phyloP scores from a whole-genome alignment of 2,329 filamentous ascomycete genomes.

The Knufia petricola region DNA sequence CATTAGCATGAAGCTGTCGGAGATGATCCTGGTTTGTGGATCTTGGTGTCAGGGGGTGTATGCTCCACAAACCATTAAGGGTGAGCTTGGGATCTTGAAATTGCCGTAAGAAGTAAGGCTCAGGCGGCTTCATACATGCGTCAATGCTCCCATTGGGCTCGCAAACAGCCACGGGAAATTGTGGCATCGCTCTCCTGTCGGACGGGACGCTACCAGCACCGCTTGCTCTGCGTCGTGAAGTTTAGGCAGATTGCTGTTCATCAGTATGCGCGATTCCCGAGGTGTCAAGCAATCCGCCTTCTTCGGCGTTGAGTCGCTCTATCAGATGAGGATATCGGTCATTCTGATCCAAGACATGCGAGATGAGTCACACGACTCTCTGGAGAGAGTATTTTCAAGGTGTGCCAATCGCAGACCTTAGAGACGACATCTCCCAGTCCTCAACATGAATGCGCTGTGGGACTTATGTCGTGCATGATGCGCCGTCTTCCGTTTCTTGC shows the following conservation, averaged over 20 bases:
- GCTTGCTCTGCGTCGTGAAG: neutral
- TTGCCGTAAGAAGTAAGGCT: slow-evolving; percentile 6
- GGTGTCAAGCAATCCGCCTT: neutral
- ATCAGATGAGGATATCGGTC: neutral
- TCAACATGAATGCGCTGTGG: too few species aligned
- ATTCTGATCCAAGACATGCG: neutral
- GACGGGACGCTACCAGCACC: neutral
- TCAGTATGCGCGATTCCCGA: neutral
- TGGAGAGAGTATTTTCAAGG: too few species aligned
- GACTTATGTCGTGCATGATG: too few species aligned
- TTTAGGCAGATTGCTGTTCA: neutral
- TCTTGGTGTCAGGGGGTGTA: slow-evolving; percentile 2
- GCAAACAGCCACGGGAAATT: neutral
- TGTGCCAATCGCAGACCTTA: too few species aligned
- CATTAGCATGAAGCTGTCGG: neutral
- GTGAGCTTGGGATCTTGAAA: neutral
- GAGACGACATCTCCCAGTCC: too few species aligned
- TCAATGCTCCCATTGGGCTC: slow-evolving; percentile 1
- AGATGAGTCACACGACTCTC: neutral
- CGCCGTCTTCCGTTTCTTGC: too few species aligned
- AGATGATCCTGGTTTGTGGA: slow-evolving; percentile 3
- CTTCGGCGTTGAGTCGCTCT: neutral
- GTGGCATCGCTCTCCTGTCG: neutral
- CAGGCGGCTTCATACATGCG: neutral
- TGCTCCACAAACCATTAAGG: neutral